Base-by-base conservation (phyloP, 371 early-diverging fungal genomes). In the Mortierella polycephala region DNA sequence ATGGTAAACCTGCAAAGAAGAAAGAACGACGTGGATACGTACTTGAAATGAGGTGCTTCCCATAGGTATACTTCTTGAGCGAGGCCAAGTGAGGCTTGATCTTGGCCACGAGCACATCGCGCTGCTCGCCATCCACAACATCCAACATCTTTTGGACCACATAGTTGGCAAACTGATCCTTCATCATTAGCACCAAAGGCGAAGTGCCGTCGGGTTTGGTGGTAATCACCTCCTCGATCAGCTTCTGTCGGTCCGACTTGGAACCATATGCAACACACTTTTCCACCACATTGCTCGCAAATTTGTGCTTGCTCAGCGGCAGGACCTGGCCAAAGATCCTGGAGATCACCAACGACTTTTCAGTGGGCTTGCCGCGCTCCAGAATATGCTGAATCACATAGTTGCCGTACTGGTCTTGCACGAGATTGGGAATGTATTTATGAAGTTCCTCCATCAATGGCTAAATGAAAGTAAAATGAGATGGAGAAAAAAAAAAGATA, bases 391-490 rank as follows among this genome's bases (percentile, higher is more conserved):
- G 99, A 61, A 99, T 96, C 45, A 99, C 98, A 86, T 99, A 99
- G 88, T 99, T 99, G 64, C 99, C 99, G 74, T 99, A 99, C 84
- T 99, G 99, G 81, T 99, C 99, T 83, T 98, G 97, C 12, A 99
- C 96, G 42, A 99, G 87, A 64, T 89, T 90, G 20, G 91, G 86
- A 18, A 96, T 94, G 81, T 94, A 96, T 44, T 92, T 88, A 83
- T 97, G 96, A 50, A 99, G 86, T 83, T 98, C 99, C 23, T 95
- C 96, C 60, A 98, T 86, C 45, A 98, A 82, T n/a, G 95, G 94
- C 62, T 89, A 86, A 82, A 81, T 60, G 41, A 59, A 51, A 3
- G 18, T 52, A 41, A 45, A 23, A 58, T 16, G 40, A 49, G 52
- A 16, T 5, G 4, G 4, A 51, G 8, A 0, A 4, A 14, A n/a